Percentiles rank a stretch among this genome's conserved stretches.
phyloP scores from a whole-genome alignment of 768 basidiomycete species.

The Podaxis sp. region DNA sequence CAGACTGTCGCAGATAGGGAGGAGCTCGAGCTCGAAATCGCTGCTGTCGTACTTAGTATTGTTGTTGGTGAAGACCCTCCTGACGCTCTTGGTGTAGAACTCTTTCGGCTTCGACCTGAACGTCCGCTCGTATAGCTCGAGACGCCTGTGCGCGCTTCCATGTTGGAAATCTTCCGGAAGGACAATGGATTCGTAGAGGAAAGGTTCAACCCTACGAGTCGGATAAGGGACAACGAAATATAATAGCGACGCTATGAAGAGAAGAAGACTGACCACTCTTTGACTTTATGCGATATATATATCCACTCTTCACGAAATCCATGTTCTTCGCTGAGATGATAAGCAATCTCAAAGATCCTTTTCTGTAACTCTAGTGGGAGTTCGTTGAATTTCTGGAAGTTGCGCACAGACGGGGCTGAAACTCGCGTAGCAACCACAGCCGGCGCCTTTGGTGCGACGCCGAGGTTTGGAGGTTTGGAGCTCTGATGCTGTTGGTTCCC shows the following conservation, averaged over 20 bases:
- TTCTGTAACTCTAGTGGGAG: constrained; percentile 1
- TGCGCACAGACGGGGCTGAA: not conserved
- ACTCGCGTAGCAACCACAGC: not conserved
- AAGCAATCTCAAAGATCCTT: constrained; percentile 5
- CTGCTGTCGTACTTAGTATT: not conserved
- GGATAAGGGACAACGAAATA: not conserved
- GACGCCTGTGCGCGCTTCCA: not conserved
- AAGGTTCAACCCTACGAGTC: not conserved
- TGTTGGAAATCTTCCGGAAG: not conserved
- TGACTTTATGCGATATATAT: constrained; percentile 1
- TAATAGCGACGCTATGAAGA: not conserved
- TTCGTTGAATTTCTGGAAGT: not conserved
- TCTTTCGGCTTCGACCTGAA: constrained; percentile 1
- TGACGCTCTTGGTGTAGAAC: constrained; percentile 3
- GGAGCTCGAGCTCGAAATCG: constrained; percentile 5
- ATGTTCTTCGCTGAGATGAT: not conserved
- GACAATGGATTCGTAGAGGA: not conserved
- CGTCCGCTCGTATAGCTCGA: not conserved
- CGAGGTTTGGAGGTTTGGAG: not conserved
- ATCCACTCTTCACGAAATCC: not conserved
- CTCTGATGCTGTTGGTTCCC: not conserved
- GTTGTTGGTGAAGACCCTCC: constrained; percentile 7
- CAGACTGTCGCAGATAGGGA: constrained; percentile 5
- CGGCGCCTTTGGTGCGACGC: not conserved
- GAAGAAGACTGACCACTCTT: not conserved